Percentiles rank a stretch among this genome's conserved stretches.
Evolutionary conservation across 2,329 filamentous ascomycete genomes (phyloP).

Genomic region (Ophiostoma populinum): DNA sequence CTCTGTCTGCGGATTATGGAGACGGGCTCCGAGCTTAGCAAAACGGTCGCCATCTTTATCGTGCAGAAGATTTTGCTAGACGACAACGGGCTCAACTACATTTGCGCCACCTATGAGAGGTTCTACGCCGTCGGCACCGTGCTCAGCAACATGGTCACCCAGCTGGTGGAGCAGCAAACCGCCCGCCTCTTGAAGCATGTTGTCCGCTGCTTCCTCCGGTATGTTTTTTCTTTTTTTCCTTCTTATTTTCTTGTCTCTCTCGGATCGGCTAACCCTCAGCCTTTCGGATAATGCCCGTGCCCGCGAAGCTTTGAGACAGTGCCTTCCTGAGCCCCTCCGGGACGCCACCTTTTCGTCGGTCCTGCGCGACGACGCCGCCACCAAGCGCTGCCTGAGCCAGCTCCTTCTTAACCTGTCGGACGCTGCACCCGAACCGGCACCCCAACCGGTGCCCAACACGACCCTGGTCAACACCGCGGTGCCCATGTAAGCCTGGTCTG

Average conservation of each 20-base stretch:
- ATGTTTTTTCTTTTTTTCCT: constrained; percentile 18
- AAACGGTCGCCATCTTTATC: constrained; percentile 98
- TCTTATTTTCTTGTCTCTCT: neutral
- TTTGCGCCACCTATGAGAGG: constrained; percentile 94
- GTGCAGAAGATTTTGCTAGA: constrained; percentile 97
- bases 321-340: constrained; percentile 92
- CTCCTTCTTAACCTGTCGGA: constrained; percentile 92
- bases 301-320: constrained; percentile 85
- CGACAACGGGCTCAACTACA: constrained; percentile 92
- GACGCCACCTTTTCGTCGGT: constrained; percentile 96
- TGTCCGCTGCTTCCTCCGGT: constrained; percentile 91
- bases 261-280: constrained; percentile 29
- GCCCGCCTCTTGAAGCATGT: constrained; percentile 93
- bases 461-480: constrained; percentile 42
- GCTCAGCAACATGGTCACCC: constrained; percentile 94
- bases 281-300: constrained; percentile 92
- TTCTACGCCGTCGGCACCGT: constrained; percentile 98
- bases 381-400: constrained; percentile 93
- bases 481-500: constrained; percentile 3
- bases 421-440: too few species aligned
- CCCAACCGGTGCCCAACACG: too few species aligned
- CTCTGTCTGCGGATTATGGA: constrained; percentile 98
- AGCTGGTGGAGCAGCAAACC: constrained; percentile 94
- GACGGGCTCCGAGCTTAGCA: constrained; percentile 92
- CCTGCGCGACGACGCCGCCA: constrained; percentile 88